Base-by-base conservation (phyloP, 805 yeast genomes). In the Metschnikowia anglica region DNA sequence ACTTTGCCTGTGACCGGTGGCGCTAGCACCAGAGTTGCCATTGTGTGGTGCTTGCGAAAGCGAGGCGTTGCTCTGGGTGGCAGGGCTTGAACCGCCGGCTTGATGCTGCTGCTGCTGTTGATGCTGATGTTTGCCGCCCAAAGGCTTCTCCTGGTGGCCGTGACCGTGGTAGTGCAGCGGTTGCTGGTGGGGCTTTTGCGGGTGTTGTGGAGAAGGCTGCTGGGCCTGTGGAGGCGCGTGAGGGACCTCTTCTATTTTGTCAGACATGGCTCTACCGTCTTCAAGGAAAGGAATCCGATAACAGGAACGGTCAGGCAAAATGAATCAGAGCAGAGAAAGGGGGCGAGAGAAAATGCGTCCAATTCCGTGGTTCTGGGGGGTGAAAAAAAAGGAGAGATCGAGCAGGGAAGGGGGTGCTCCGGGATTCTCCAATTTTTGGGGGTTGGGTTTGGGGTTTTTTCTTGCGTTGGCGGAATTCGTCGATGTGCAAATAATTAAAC, bases 401-500 rank as follows among this genome's bases (percentile, higher is more conserved):
- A 23, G 26, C 7, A 23, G 26, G 10, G 11, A 23, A 30, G 24
- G 34, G 28, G 21, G 24, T 21, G 13, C 24, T 20, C 29, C 15
- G 24, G 30, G 16, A 11, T 24, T 35, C 31, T 35, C 38, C 38
- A 35, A 31, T 21, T 23, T 23, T 29, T 16, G 18, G 18, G 34
- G 24, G 21, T 10, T 6, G 33, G 33, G 33, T 26, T 26, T 11
- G 11, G 13, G 16, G 13, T 29, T 31, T 31, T n/a, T 27, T n/a
- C 30, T 30, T 41, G 39, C 39, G 44, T 18, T 20, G 47, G 31
- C 40, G 39, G 36, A 20, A 13, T 30, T 24, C 15, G 41, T 38
- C 26, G 27, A 19, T 20, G 45, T 37, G 48, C 47, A 39, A 41
- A 41, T 41, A 49, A 49, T 44, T 46, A 44, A 49, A 28, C 28